Evolutionary conservation across 495 filamentous ascomycete genomes (phyloP).

Genomic region (Darksidea phi): DNA sequence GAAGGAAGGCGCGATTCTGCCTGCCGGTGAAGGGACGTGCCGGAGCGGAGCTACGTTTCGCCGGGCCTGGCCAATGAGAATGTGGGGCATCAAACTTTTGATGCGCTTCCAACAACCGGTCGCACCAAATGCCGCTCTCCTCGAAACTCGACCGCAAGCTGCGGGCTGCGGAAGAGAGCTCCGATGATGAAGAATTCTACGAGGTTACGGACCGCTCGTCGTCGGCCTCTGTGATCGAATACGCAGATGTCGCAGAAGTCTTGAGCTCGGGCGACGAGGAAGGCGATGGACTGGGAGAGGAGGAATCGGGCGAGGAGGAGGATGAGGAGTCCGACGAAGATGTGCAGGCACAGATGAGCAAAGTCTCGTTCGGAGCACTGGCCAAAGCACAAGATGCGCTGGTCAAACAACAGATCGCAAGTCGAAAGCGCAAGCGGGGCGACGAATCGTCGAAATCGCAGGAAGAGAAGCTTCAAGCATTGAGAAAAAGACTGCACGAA

Average conservation of each 20-base stretch:
- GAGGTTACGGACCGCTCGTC: constrained; percentile 34
- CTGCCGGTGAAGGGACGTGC: not conserved
- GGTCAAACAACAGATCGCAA: constrained; percentile 41
- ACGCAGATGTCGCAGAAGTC: constrained; percentile 35
- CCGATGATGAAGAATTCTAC: constrained; percentile 32
- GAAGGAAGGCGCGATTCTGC: too few species aligned
- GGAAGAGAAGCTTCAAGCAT: constrained; percentile 40
- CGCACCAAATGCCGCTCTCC: constrained; percentile 25
- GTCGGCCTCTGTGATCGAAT: constrained; percentile 37
- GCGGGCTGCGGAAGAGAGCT: constrained; percentile 30
- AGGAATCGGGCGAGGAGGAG: constrained; percentile 23
- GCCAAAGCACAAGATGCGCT: constrained; percentile 78
- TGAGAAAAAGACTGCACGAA: constrained; percentile 38
- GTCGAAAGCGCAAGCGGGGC: constrained; percentile 50
- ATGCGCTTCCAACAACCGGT: not conserved
- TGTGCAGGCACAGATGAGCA: constrained; percentile 44
- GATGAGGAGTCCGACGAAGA: constrained; percentile 38
- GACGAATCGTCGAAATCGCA: constrained; percentile 38
- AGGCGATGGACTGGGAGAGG: constrained; percentile 19
- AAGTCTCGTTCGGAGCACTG: constrained; percentile 80
- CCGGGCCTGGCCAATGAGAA: constrained; percentile 2
- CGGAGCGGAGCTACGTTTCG: not conserved
- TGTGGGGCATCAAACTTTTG: not conserved
- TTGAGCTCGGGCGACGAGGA: constrained; percentile 18
- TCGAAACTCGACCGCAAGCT: constrained; percentile 29